These are phyloP conservation scores for Cryptococcus sp. DNA, from an alignment of 1,284 basidiomycete genomes.

Conservation along the genomic window DNA sequence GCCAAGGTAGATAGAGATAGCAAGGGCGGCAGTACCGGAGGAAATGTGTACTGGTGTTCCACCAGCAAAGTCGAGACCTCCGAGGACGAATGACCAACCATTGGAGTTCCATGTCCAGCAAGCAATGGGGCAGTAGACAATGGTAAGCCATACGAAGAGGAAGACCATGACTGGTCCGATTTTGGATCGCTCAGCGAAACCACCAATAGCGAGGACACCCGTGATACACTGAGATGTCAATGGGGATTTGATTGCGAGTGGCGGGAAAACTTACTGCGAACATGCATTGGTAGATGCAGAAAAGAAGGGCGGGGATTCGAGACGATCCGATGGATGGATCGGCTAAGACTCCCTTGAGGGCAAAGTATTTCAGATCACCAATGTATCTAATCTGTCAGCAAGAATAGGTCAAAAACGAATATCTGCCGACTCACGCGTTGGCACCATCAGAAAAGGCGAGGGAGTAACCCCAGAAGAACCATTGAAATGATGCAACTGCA, in stretches of 20 bases:
- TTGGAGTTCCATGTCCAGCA: constrained; percentile 91
- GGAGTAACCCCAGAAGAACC: constrained; percentile 51
- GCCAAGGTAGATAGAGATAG: constrained; percentile 88
- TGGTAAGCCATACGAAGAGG: constrained; percentile 84
- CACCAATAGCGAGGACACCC: constrained; percentile 71
- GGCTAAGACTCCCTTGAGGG: constrained; percentile 72
- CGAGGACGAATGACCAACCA: constrained; percentile 76
- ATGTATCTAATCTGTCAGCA: constrained; percentile 43
- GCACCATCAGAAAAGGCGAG: constrained; percentile 47
- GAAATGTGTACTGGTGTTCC: constrained; percentile 91
- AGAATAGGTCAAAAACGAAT: not conserved
- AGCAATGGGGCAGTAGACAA: constrained; percentile 90
- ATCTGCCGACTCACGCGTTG: constrained; percentile 8
- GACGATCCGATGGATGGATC: constrained; percentile 64
- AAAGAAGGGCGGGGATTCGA: constrained; percentile 75
- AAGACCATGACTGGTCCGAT: constrained; percentile 85
- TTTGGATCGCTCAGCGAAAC: constrained; percentile 83
- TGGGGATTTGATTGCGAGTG: not conserved
- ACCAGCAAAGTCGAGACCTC: constrained; percentile 89
- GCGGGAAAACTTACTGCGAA: constrained; percentile 35
- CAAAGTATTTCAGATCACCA: constrained; percentile 65
- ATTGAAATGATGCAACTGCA: constrained; percentile 60
- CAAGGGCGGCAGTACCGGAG: constrained; percentile 84
- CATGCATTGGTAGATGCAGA: constrained; percentile 64
- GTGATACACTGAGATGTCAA: constrained; percentile 50